Conservation (phyloP, 495 filamentous ascomycete genomes). For the Lasiosphaeria ovina region DNA sequence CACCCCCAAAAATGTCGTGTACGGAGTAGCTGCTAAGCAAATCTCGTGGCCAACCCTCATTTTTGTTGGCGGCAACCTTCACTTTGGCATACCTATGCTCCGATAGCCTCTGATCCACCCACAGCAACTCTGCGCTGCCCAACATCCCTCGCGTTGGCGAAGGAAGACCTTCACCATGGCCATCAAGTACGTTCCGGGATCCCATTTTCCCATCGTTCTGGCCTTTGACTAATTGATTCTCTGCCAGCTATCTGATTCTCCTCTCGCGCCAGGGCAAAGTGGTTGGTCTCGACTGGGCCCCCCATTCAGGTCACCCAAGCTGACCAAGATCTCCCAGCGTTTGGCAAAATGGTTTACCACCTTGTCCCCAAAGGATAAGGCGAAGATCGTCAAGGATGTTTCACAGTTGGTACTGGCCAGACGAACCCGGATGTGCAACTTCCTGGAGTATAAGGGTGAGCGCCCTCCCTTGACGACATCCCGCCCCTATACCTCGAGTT, state of each 20-base stretch:
- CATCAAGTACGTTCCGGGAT: constrained; percentile 39
- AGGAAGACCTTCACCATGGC: constrained; percentile 45
- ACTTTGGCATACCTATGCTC: neutral
- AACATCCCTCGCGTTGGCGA: constrained; percentile 24
- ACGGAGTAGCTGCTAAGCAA: neutral
- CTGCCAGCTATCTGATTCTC: constrained; percentile 85
- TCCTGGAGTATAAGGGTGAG: constrained; percentile 96
- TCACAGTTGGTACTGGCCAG: constrained; percentile 95
- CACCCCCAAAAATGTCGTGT: no score
- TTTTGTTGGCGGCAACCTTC: neutral
- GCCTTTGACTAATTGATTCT: constrained; percentile 16
- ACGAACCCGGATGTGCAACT: constrained; percentile 98
- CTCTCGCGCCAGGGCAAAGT: constrained; percentile 99
- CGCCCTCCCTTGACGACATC: neutral
- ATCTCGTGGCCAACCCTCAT: constrained; percentile 5
- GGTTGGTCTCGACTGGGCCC: constrained; percentile 57
- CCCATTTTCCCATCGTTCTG: neutral
- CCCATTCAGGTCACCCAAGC: constrained; percentile 30
- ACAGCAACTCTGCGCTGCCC: neutral
- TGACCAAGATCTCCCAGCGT: constrained; percentile 59
- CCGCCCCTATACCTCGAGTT: constrained; percentile 5
- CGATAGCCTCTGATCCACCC: neutral
- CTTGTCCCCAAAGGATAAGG: constrained; percentile 95
- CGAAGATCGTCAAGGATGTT: constrained; percentile 99
- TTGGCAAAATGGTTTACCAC: constrained; percentile 99